Evolutionary conservation across 768 basidiomycete species (phyloP), one percentile per base, ranked within the genome.

Genomic region (Panaeolus papilionaceus): DNA sequence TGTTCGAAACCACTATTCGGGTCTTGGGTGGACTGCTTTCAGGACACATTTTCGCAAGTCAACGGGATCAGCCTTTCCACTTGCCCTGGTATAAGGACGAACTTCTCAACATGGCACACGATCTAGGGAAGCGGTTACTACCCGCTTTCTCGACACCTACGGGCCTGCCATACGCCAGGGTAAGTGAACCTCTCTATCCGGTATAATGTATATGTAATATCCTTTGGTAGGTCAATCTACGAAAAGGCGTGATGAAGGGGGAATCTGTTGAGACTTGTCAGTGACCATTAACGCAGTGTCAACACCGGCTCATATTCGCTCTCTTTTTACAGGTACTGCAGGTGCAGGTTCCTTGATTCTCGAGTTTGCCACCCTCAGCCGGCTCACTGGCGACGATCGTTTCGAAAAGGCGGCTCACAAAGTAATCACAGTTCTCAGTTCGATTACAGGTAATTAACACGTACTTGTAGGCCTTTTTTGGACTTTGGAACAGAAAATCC

Each of bases 1-100:
- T 99, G 4, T 99, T 99, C 74, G 97, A 99, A 81, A 94, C 93
- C 10, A 98, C 94, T 0, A 99, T 99, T 65, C 89, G 96, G 33
- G 94, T 96, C 6, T 82, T 99, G 9, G 98, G 98, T 3, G 95
- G 95, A 4, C 85, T 99, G 42, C 77, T 96, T 14, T 94, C 93
- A 7, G 95, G 88, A 28, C 95, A 96, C 72, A 87, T 91, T 63
- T 92, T 90, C 75, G 93, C 94, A n/a, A 89, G 83, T 68, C 82
- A 88, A 62, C 79, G 83, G 2, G 86, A 80, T 2, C 88, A 90
- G 42, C 87, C 88, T 20, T 94, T 95, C 73, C 81, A 89, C 73
- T 80, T 97, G 45, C 88, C 92, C 3, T 95, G 94, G 93, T 98
- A 99, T 75, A 82, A 82, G 18, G 90, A 87, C 16, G 92, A 98